phyloP scores from a whole-genome alignment of 495 filamentous ascomycete species.

The Aspergillus heteromorphus region DNA sequence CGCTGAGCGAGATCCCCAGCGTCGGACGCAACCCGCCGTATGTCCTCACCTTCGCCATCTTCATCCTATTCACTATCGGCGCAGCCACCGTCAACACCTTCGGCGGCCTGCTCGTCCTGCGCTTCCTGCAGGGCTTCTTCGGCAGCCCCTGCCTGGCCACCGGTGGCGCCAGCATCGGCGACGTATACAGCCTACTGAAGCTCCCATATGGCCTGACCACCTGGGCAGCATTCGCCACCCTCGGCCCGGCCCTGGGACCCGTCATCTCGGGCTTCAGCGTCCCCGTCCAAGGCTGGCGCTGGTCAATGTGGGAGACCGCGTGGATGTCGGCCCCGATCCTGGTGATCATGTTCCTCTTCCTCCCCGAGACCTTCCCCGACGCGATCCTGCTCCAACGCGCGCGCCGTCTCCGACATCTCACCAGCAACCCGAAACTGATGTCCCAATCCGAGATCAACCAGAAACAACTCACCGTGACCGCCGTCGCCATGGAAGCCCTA shows the following conservation, averaged over 20 bases:
- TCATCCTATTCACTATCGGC: constrained; percentile 35
- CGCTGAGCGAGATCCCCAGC: constrained; percentile 39
- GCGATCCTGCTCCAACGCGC: constrained; percentile 46
- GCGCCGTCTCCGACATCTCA: constrained; percentile 31
- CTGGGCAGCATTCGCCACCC: constrained; percentile 25
- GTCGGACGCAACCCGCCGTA: constrained; percentile 45
- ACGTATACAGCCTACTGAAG: constrained; percentile 13
- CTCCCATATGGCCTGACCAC: constrained; percentile 15
- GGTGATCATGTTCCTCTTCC: constrained; percentile 45
- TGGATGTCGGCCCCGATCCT: constrained; percentile 41
- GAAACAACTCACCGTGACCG: constrained; percentile 21
- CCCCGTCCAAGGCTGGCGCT: constrained; percentile 37
- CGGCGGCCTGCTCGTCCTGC: constrained; percentile 39
- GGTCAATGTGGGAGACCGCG: constrained; percentile 42
- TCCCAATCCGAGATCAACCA: constrained; percentile 41
- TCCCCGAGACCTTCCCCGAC: constrained; percentile 45
- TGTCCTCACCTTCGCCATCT: constrained; percentile 41
- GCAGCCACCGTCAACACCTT: constrained; percentile 28
- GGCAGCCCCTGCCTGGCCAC: constrained; percentile 47
- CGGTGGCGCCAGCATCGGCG: constrained; percentile 23
- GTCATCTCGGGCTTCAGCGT: constrained; percentile 34
- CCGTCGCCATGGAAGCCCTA: constrained; percentile 55
- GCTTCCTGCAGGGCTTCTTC: constrained; percentile 49
- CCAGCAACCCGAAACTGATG: constrained; percentile 28
- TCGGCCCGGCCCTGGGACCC: constrained; percentile 35